Conservation (phyloP, 371 early-diverging fungal species). For the Ordospora colligata region DNA sequence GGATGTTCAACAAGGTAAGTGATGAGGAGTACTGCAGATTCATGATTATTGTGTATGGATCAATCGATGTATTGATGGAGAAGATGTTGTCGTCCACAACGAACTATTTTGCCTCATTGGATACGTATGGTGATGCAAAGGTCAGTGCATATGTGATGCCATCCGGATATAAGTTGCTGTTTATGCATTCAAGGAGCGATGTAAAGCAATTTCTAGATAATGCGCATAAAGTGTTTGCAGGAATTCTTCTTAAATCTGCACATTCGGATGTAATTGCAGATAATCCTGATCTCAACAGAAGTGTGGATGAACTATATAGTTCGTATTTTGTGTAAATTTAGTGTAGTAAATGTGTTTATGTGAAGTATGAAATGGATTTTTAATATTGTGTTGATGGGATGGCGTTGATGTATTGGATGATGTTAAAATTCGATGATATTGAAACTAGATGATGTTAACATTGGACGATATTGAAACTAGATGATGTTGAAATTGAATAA, state of each 20-base stretch:
- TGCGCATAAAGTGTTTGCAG: background rate
- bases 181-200: conserved; percentile 2
- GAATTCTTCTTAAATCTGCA: background rate
- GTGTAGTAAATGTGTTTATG: no score
- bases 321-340: background rate
- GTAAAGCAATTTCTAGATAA: conserved; percentile 2
- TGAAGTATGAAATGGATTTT: no score
- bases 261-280: background rate
- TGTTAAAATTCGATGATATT: no score
- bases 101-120: conserved; percentile 8
- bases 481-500: no score
- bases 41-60: conserved; percentile 17
- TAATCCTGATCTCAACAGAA: background rate
- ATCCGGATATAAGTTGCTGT: conserved; percentile 11
- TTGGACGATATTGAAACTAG: no score
- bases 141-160: conserved; percentile 13
- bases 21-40: background rate
- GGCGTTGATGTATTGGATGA: no score
- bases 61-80: conserved; percentile 7
- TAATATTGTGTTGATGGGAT: no score
- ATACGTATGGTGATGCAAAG: conserved; percentile 1
- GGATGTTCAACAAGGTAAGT: background rate
- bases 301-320: background rate
- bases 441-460: no score
- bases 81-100: background rate